Evolutionary conservation across 1,284 basidiomycete species (phyloP).

Genomic region (Rhizoctonia solani): DNA sequence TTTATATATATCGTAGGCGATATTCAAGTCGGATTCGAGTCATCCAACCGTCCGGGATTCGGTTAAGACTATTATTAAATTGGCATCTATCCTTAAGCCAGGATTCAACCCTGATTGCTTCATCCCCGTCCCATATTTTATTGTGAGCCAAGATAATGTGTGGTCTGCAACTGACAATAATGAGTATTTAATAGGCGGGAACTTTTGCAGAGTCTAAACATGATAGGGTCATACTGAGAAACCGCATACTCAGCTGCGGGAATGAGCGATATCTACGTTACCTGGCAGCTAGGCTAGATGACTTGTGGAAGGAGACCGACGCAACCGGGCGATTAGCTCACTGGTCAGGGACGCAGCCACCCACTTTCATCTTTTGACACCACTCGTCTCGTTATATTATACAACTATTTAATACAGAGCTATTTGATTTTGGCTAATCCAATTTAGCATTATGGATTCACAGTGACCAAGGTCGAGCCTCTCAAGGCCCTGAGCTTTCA

Average conservation of each 20-base stretch:
- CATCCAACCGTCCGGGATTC: not conserved
- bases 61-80: slow-evolving; percentile 2
- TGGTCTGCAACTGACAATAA: not conserved
- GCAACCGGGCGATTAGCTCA: not conserved
- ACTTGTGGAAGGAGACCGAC: slow-evolving; percentile 8
- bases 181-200: not conserved
- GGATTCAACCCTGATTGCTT: slow-evolving; percentile 18
- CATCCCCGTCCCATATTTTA: slow-evolving; percentile 24
- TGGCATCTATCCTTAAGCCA: slow-evolving; percentile 3
- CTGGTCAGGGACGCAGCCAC: not conserved
- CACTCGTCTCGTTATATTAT: no score
- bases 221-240: not conserved
- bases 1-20: not conserved
- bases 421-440: no score
- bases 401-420: no score
- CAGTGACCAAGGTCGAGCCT: no score
- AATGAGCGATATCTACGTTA: slow-evolving; percentile 4
- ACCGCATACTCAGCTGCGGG: not conserved
- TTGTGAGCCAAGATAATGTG: not conserved
- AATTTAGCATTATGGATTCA: no score
- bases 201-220: not conserved
- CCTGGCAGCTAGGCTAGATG: slow-evolving; percentile 1
- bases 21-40: not conserved
- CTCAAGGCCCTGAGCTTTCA: no score
- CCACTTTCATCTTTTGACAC: not conserved